Base-by-base conservation (phyloP, 208 protist genomes). In the Trypanosoma caninum region DNA sequence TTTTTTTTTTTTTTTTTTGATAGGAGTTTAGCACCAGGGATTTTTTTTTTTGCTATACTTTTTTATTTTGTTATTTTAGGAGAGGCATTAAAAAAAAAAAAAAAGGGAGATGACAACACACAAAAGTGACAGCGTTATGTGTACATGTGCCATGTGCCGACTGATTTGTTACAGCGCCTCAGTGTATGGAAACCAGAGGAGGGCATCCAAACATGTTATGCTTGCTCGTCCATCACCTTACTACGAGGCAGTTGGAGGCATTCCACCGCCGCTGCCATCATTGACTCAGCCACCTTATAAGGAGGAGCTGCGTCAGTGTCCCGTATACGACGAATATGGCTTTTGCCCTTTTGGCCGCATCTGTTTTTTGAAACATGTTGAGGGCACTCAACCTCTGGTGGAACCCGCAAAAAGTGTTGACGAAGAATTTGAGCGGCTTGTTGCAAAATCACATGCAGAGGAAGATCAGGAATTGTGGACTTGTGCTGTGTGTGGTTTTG, bases 201-300 rank as follows among this genome's bases (percentile, higher is more conserved):
- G 76, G 20, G 69, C 86, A 52, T 95, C 89, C 0, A 70, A 68
- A 42, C 84, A 93, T 50, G 85, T 95, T 22, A 82, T 95, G 70
- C 38, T 69, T 9, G 73, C 78, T 47, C 72, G 80, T 6, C 89
- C 89, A 16, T 91, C 85, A 20, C 73, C 84, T 6, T 78, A 73
- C 42, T 78, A 78, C 51, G 46, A 47, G 13, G 60, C 62, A 62
- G 48, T 58, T 4, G 68, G 46, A 56, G 65, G 52, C 55, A 44
- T 59, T 70, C 68, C 79, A 40, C 86, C 86, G 10, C 68, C 68
- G 6, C 63, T 89, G 45, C 50, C 75, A 11, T 50, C 55, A 30
- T 28, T 87, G 35, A 22, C 40, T 47, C 31, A 28, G 33, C 14
- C 44, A 13, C 46, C 48, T 37, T 45, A 40, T 30, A 68, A 64